Percentiles rank a stretch among this genome's conserved stretches.
These are phyloP conservation scores for Suhomyces taliae DNA, from an alignment of 1,139 yeast genomes.

Conservation along the genomic window DNA sequence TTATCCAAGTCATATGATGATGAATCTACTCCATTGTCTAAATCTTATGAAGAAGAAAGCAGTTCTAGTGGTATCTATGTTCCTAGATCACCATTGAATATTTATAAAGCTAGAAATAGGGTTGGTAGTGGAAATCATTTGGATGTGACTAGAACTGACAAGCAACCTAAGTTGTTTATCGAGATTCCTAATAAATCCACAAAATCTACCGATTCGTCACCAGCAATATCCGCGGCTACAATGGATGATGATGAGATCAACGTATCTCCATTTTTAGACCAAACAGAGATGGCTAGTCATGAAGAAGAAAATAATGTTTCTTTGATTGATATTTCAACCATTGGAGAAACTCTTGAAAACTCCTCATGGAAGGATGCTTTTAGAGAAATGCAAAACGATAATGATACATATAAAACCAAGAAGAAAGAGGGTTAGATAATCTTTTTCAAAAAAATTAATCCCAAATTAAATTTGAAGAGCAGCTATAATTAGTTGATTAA, in stretches of 20 bases:
- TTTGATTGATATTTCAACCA: slow-evolving; percentile 23
- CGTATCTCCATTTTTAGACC: slow-evolving; percentile 13
- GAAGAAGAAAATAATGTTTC: slow-evolving; percentile 16
- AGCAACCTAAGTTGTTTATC: slow-evolving; percentile 21
- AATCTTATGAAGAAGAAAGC: slow-evolving; percentile 12
- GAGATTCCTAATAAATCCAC: slow-evolving; percentile 17
- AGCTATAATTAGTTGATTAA: too few relatives aligned
- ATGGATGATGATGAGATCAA: slow-evolving; percentile 9
- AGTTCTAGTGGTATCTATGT: slow-evolving; percentile 28
- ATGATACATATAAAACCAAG: background rate
- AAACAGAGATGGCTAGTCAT: slow-evolving; percentile 2
- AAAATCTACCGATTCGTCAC: slow-evolving; percentile 5
- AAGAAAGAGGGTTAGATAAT: background rate
- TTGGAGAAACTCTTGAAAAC: slow-evolving; percentile 28
- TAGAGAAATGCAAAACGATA: slow-evolving; percentile 17
- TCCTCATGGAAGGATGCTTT: slow-evolving; percentile 32
- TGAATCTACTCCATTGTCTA: slow-evolving; percentile 11
- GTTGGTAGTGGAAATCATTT: slow-evolving; percentile 2
- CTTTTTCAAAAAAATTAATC: too few relatives aligned
- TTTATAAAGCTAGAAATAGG: slow-evolving; percentile 19
- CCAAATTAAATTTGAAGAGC: too few relatives aligned
- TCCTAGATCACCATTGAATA: slow-evolving; percentile 34
- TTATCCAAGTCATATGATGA: background rate
- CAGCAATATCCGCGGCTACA: slow-evolving; percentile 1
- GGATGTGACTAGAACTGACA: background rate